Percentiles rank a stretch among this genome's conserved stretches.
Evolutionary conservation across 306 rosid species (phyloP).

Genomic region (Cucurbita argyrosperma): DNA sequence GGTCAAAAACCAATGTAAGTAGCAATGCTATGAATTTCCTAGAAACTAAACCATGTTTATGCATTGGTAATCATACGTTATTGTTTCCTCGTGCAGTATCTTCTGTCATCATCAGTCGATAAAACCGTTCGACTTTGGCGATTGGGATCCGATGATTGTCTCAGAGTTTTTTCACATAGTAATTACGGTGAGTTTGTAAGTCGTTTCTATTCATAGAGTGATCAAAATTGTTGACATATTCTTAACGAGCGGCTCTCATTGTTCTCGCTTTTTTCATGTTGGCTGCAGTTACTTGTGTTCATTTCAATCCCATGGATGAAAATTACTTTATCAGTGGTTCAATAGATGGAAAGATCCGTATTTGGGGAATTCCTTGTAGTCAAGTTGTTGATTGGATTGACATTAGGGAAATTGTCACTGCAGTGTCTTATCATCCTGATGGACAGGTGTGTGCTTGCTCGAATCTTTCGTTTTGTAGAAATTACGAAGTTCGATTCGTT

Average conservation of each 20-base stretch:
- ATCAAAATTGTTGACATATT: not conserved
- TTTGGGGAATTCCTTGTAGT: constrained; percentile 59
- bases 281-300: constrained; percentile 71
- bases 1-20: constrained; percentile 92
- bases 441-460: constrained; percentile 50
- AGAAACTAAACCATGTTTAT: not conserved
- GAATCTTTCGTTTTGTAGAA: constrained; percentile 11
- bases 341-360: constrained; percentile 93
- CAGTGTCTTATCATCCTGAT: constrained; percentile 86
- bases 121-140: constrained; percentile 87
- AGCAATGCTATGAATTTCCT: constrained; percentile 4
- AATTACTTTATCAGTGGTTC: constrained; percentile 90
- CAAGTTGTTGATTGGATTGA: constrained; percentile 88
- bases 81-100: constrained; percentile 37
- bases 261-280: constrained; percentile 7
- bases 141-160: constrained; percentile 51
- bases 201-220: not conserved
- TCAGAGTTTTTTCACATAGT: constrained; percentile 74
- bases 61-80: not conserved
- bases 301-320: constrained; percentile 86
- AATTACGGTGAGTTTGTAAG: constrained; percentile 54
- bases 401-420: constrained; percentile 64
- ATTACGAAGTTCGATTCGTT: not conserved
- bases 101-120: constrained; percentile 79
- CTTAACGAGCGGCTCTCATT: not conserved